These are phyloP conservation scores for Cercospora sesami DNA, from an alignment of 2,329 filamentous ascomycete species.

Conservation along the genomic window DNA sequence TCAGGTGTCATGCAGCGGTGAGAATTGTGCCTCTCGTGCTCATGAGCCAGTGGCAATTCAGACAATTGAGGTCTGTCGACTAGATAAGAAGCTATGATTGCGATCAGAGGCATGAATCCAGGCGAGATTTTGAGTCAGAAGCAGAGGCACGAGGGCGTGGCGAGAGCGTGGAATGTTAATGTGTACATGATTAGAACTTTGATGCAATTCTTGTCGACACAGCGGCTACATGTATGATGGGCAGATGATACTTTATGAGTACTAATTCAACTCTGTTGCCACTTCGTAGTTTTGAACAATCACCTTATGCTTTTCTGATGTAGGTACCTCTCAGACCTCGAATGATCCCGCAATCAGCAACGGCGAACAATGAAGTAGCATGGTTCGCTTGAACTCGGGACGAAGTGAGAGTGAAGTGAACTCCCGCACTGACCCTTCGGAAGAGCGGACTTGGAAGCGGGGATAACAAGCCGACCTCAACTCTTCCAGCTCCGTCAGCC, in stretches of 20 bases:
- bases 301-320: not conserved
- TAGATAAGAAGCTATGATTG: not conserved
- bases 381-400: not conserved
- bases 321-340: not conserved
- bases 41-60: not conserved
- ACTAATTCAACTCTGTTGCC: not conserved
- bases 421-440: slow-evolving; percentile 5
- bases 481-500: not conserved
- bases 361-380: not conserved
- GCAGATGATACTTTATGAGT: not conserved
- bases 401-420: not conserved
- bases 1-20: not conserved
- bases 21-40: not conserved
- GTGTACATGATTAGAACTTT: not conserved
- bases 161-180: not conserved
- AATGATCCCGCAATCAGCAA: not conserved
- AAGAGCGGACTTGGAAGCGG: slow-evolving; percentile 9
- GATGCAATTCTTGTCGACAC: slow-evolving; percentile 2
- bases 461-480: not conserved
- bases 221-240: not conserved
- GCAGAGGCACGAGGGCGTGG: not conserved
- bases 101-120: not conserved
- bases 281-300: not conserved
- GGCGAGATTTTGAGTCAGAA: not conserved
- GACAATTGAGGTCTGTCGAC: not conserved